Percentiles rank a stretch among this genome's conserved stretches.
phyloP scores from a whole-genome alignment of 2,329 filamentous ascomycete genomes.

The Trichoderma harzianum region DNA sequence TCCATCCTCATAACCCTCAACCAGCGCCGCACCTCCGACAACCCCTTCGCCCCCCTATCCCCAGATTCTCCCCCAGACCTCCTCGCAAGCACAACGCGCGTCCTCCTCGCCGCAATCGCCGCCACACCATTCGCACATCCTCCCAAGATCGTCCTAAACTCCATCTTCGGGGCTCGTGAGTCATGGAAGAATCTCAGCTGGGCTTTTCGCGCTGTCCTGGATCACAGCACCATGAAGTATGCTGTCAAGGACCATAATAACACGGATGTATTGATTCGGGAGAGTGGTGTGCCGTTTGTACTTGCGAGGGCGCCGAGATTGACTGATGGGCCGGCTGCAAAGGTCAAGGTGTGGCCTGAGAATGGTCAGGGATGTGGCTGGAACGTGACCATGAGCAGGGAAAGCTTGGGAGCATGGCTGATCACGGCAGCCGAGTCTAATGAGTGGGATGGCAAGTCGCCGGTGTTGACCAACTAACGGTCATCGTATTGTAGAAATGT shows the following conservation, averaged over 20 bases:
- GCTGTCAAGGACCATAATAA: constrained; percentile 47
- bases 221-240: constrained; percentile 41
- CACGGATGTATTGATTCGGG: constrained; percentile 41
- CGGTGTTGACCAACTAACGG: constrained; percentile 44
- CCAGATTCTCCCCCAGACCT: constrained; percentile 41
- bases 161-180: constrained; percentile 46
- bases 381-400: constrained; percentile 36
- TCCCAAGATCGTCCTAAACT: constrained; percentile 47
- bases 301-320: constrained; percentile 45
- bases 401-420: constrained; percentile 45
- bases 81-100: constrained; percentile 43
- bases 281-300: constrained; percentile 32
- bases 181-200: constrained; percentile 42
- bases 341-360: constrained; percentile 40
- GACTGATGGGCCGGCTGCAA: constrained; percentile 35
- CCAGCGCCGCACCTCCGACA: constrained; percentile 43
- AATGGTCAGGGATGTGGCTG: constrained; percentile 41
- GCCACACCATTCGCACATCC: constrained; percentile 25
- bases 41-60: constrained; percentile 42
- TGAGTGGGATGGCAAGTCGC: constrained; percentile 42
- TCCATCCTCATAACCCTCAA: constrained; percentile 49
- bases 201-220: constrained; percentile 43
- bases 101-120: constrained; percentile 38
- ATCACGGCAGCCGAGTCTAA: constrained; percentile 40
- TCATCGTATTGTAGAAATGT: neutral